Conservation (phyloP, 2,329 filamentous ascomycete genomes). For the Thielaviopsis musarum region DNA sequence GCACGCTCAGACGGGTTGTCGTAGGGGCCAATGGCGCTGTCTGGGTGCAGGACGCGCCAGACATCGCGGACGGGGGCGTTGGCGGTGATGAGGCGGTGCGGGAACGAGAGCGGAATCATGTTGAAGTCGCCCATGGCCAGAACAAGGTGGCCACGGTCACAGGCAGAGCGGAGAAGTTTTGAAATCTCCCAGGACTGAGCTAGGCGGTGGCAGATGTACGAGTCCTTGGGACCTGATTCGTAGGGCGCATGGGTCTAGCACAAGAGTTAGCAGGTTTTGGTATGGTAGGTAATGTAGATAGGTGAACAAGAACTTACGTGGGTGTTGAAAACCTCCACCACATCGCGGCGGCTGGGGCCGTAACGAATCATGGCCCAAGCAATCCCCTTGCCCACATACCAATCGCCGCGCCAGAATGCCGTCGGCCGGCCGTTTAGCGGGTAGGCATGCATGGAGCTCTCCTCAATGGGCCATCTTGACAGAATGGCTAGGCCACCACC, state of each 20-base stretch:
- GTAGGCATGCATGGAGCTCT: conserved; percentile 73
- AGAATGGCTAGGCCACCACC: conserved; percentile 80
- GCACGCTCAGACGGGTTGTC: conserved; percentile 49
- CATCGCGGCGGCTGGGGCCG: conserved; percentile 44
- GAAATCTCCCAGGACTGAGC: conserved; percentile 91
- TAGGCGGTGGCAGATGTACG: conserved; percentile 77
- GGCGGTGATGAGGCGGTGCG: conserved; percentile 65
- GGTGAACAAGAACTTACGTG: conserved; percentile 38
- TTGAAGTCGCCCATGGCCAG: conserved; percentile 90
- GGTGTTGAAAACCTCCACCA: conserved; percentile 83
- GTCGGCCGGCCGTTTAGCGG: conserved; percentile 86
- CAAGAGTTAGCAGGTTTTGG: neutral
- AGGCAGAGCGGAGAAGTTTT: conserved; percentile 69
- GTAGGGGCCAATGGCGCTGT: conserved; percentile 63
- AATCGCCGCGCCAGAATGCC: conserved; percentile 87
- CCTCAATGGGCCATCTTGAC: conserved; percentile 80
- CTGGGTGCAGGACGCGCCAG: conserved; percentile 71
- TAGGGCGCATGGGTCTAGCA: conserved; percentile 63
- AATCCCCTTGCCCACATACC: conserved; percentile 91
- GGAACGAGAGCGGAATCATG: conserved; percentile 76
- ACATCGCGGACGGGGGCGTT: conserved; percentile 64
- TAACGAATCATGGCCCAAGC: conserved; percentile 67
- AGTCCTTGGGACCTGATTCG: conserved; percentile 60
- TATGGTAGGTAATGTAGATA: neutral
- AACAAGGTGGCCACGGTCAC: conserved; percentile 66